A percentile compares a stretch with the other conserved stretches of the same genome.
These are phyloP conservation scores for Acacia concinna DNA, from an alignment of 331 rosid genomes.

Conservation along the genomic window DNA sequence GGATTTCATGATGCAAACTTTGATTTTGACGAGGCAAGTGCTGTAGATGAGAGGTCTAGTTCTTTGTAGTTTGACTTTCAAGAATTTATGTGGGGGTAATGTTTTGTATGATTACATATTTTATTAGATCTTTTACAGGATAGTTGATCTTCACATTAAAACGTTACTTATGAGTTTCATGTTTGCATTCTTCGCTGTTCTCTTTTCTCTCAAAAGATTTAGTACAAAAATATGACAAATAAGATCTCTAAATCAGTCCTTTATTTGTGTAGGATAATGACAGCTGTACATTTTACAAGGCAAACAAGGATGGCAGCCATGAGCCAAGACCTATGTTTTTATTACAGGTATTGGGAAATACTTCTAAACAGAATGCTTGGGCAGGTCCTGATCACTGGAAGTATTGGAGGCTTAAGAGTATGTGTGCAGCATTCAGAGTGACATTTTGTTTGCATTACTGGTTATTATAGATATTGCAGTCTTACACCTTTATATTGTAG, in stretches of 20 bases:
- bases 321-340: not conserved
- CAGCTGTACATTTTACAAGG: not conserved
- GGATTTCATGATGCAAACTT: not conserved
- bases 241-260: not conserved
- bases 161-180: not conserved
- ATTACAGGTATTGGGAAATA: not conserved
- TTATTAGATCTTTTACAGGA: not conserved
- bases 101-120: not conserved
- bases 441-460: not conserved
- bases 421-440: not conserved
- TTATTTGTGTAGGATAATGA: not conserved
- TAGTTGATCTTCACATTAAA: not conserved
- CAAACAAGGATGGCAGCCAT: not conserved
- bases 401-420: not conserved
- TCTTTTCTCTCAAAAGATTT: not conserved
- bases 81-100: not conserved
- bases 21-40: not conserved
- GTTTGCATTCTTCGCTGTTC: not conserved
- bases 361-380: conserved; percentile 1
- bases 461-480: not conserved
- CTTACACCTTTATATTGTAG: not conserved
- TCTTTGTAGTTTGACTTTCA: not conserved
- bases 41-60: not conserved
- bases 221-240: not conserved
- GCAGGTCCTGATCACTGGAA: conserved; percentile 7